A percentile compares a stretch with the other conserved stretches of the same genome.
phyloP scores from a whole-genome alignment of 768 basidiomycete species.

The Termitomyces sp. region DNA sequence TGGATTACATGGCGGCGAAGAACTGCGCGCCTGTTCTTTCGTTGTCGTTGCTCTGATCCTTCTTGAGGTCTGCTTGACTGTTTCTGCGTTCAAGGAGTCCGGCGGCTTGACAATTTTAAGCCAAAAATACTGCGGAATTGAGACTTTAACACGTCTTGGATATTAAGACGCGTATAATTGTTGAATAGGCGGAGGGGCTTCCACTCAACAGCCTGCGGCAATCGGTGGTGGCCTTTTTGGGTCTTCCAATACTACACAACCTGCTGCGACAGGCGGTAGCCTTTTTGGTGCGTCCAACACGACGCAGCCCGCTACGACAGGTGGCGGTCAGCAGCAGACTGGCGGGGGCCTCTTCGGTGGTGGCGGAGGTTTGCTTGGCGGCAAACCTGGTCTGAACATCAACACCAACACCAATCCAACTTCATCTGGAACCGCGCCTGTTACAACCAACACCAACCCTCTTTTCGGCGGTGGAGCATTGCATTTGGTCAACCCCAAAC shows the following conservation, averaged over 20 bases:
- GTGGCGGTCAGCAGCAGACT: conserved; percentile 13
- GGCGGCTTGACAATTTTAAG: not conserved
- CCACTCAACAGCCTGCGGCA: conserved; percentile 13
- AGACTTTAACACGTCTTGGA: not conserved
- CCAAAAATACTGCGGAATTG: not conserved
- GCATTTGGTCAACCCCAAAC: conserved; percentile 21
- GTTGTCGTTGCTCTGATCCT: not conserved
- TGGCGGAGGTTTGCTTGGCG: conserved; percentile 2
- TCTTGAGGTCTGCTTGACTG: not conserved
- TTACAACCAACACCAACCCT: conserved; percentile 17
- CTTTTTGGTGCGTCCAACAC: conserved; percentile 23
- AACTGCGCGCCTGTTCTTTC: not conserved
- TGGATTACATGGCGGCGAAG: not conserved
- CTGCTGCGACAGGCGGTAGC: conserved; percentile 19
- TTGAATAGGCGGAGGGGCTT: conserved; percentile 9
- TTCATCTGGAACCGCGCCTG: conserved; percentile 16
- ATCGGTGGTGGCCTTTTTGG: conserved; percentile 26
- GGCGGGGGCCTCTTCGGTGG: not conserved
- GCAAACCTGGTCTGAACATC: conserved; percentile 16
- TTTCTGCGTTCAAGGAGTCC: not conserved
- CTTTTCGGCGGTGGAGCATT: conserved; percentile 19
- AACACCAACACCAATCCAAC: conserved; percentile 19
- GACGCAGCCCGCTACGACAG: conserved; percentile 6
- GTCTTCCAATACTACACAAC: conserved; percentile 14
- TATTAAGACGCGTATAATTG: conserved; percentile 6